Conservation (phyloP, 441 rosid genomes). For the Bocquillonia castaneifolia region DNA sequence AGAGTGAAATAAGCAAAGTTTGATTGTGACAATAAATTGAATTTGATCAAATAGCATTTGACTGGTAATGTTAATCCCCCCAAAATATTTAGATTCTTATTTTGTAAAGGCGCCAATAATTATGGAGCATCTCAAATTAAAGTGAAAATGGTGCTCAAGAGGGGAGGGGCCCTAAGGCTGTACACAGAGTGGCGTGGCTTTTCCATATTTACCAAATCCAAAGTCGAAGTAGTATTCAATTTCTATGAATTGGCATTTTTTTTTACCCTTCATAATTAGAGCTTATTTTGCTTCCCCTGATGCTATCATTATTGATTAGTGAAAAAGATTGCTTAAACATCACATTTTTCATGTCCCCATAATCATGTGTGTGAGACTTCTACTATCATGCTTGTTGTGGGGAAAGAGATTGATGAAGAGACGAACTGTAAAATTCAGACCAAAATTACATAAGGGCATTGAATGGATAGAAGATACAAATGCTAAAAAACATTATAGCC, state of each 20-base stretch:
- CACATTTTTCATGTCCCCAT: background rate
- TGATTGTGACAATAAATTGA: slow-evolving; percentile 6
- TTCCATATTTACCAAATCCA: background rate
- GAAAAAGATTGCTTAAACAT: background rate
- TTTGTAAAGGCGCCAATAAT: background rate
- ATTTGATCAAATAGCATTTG: background rate
- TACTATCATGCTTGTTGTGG: background rate
- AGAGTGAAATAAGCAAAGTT: slow-evolving; percentile 9
- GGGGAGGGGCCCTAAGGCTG: background rate
- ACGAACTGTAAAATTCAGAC: background rate
- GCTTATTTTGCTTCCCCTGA: background rate
- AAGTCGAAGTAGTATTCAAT: background rate
- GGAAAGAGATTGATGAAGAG: background rate
- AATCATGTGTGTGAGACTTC: background rate
- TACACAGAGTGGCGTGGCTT: background rate
- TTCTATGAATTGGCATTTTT: background rate
- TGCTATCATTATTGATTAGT: background rate
- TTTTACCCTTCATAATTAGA: background rate
- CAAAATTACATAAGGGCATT: slow-evolving; percentile 7
- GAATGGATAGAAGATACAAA: background rate
- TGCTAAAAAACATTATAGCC: background rate
- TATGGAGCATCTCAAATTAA: slow-evolving; percentile 4
- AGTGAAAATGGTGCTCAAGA: background rate
- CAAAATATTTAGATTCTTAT: slow-evolving; percentile 3
- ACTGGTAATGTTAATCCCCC: background rate